phyloP scores from a whole-genome alignment of 139 green algal species.

The Coccomyxa sp. region DNA sequence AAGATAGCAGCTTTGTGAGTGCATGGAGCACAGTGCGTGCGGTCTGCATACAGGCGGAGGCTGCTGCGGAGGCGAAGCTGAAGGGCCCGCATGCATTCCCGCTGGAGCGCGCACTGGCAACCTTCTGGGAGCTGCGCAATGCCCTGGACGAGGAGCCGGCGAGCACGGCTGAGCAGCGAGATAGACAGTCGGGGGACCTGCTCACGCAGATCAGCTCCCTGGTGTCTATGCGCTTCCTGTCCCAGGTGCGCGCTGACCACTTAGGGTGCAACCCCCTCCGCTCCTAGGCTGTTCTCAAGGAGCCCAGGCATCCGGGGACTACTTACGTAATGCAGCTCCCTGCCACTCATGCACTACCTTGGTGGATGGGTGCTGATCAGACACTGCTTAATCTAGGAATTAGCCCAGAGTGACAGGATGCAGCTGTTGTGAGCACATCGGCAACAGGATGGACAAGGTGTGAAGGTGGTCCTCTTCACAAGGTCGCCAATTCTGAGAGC shows the following conservation, averaged over 20 bases:
- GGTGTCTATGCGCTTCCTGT: constrained; percentile 37
- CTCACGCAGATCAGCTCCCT: constrained; percentile 38
- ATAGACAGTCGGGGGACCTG: constrained; percentile 15
- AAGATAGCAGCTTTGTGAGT: not conserved
- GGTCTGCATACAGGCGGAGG: constrained; percentile 34
- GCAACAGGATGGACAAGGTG: too few relatives aligned
- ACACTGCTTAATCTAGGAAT: too few relatives aligned
- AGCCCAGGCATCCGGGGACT: too few relatives aligned
- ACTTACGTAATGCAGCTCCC: too few relatives aligned
- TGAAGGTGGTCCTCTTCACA: too few relatives aligned
- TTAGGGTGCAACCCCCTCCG: too few relatives aligned
- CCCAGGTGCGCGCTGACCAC: constrained; percentile 1
- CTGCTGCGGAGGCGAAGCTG: constrained; percentile 39
- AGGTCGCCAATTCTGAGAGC: too few relatives aligned
- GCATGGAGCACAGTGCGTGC: not conserved
- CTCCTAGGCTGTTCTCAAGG: too few relatives aligned
- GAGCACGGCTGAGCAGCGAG: constrained; percentile 9
- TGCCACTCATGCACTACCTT: too few relatives aligned
- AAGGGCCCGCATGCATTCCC: constrained; percentile 54
- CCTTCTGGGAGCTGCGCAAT: constrained; percentile 46
- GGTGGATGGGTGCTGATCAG: too few relatives aligned
- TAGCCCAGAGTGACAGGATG: too few relatives aligned
- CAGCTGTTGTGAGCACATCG: too few relatives aligned
- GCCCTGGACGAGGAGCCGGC: constrained; percentile 2
- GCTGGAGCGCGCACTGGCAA: constrained; percentile 53